phyloP scores from a whole-genome alignment of 306 rosid species.

The Inga oerstediana region DNA sequence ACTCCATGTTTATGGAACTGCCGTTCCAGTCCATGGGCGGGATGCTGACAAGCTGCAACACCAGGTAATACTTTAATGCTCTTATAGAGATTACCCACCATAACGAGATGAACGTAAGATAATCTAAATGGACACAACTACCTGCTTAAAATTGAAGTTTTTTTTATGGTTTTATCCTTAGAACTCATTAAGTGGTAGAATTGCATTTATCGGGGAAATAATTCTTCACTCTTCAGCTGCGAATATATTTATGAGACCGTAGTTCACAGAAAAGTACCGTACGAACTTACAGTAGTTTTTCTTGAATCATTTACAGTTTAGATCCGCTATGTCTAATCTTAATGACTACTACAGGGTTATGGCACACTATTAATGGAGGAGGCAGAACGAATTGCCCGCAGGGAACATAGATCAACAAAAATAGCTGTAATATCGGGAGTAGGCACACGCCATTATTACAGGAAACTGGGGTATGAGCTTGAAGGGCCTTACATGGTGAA shows the following conservation, averaged over 20 bases:
- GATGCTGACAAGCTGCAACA: conserved; percentile 95
- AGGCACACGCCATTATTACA: conserved; percentile 93
- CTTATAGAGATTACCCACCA: conserved; percentile 9
- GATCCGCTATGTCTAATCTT: conserved; percentile 3
- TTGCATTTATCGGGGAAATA: not conserved
- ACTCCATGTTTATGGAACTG: conserved; percentile 97
- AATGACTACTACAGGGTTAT: conserved; percentile 64
- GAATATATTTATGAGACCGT: not conserved
- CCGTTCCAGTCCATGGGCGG: conserved; percentile 97
- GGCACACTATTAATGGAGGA: conserved; percentile 99
- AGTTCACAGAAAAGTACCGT: not conserved
- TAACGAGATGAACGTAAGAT: not conserved
- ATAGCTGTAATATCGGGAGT: conserved; percentile 93
- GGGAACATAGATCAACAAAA: conserved; percentile 84
- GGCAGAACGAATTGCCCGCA: conserved; percentile 75
- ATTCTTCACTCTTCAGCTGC: conserved; percentile 9
- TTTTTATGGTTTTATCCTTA: not conserved
- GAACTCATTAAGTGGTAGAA: not conserved
- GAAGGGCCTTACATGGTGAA: conserved; percentile 99
- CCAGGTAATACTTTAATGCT: conserved; percentile 62
- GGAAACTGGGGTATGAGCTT: conserved; percentile 90
- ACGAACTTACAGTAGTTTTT: not conserved
- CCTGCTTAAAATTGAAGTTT: not conserved
- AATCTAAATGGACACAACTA: conserved; percentile 4
- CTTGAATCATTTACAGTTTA: not conserved